Evolutionary conservation across 2,329 filamentous ascomycete genomes (phyloP), one percentile per base, ranked within the genome.

Genomic region (Coniochaeta hoffmannii): DNA sequence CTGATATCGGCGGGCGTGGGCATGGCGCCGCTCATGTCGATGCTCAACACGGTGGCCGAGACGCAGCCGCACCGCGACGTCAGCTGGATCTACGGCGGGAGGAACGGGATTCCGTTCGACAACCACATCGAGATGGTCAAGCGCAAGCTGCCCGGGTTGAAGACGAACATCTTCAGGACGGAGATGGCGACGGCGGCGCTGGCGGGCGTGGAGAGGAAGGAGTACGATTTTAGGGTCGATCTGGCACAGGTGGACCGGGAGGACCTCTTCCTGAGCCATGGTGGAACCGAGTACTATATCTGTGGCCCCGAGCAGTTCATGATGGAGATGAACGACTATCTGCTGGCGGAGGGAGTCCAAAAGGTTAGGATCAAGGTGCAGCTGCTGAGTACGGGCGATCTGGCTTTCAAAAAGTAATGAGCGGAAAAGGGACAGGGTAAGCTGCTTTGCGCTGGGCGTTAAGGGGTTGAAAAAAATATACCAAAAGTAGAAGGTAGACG

Each of bases 1-100:
- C 74, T 87, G 31, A 76, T 87, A 61, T 83, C 81, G 0, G 82
- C 82, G 1, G 83, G 83, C 17, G 78, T 83, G 2, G 82, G 83
- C 30, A 73, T 82, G 17, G 78, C 83, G 0, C 83, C 83, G 1
- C 73, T 86, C 66, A 70, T 83, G 31, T 76, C 82, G 32, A 86
- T 87, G 59, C 71, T 86, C 58, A 81, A 82, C 67, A 76, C 77
- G 5, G 68, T 83, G 34, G 66, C 73, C 15, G 70, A 76, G 53
- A 66, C 71, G 11, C 70, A 75, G 56, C 70, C 73, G 14, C 68
- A 69, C 44, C 74, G 81, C 3, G 75, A 76, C 24, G 66, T 86
- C 46, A 79, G 80, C 36, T 86, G 82, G 74, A 74, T 86, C 55
- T 82, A 86, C 65, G 81, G 79, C 22, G 78, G 79, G 4, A 76